These are phyloP conservation scores for Suillus spraguei DNA, from an alignment of 768 basidiomycete genomes.

Conservation along the genomic window DNA sequence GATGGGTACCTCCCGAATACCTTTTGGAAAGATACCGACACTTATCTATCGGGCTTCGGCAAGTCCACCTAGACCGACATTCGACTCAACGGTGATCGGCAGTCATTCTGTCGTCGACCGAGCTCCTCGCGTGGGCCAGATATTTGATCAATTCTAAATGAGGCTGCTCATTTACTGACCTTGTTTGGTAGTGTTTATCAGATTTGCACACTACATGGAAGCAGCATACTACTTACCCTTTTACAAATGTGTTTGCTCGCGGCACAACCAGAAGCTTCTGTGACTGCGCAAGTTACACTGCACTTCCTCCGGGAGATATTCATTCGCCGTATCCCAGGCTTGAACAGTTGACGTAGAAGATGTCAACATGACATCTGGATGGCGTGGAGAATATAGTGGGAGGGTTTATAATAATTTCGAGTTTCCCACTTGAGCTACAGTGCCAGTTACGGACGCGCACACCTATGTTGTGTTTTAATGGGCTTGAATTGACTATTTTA, in stretches of 20 bases:
- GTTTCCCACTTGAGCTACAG: conserved; percentile 51
- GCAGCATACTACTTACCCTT: conserved; percentile 19
- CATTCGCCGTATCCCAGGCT: conserved; percentile 17
- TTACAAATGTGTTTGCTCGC: conserved; percentile 35
- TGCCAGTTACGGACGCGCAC: conserved; percentile 37
- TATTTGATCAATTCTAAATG: conserved; percentile 41
- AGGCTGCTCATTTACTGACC: conserved; percentile 36
- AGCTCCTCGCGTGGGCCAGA: conserved; percentile 32
- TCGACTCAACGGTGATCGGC: conserved; percentile 39
- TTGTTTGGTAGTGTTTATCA: conserved; percentile 6
- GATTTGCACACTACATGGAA: background rate
- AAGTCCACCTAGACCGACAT: conserved; percentile 30
- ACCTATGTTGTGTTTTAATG: conserved; percentile 36
- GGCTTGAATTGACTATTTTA: background rate
- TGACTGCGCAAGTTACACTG: conserved; percentile 28
- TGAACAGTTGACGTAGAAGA: conserved; percentile 37
- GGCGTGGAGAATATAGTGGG: conserved; percentile 31
- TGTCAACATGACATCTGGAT: conserved; percentile 40
- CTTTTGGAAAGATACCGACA: conserved; percentile 3
- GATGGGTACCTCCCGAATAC: background rate
- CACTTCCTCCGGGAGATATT: conserved; percentile 36
- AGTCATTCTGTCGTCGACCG: conserved; percentile 42
- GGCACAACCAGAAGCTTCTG: conserved; percentile 39
- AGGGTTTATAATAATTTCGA: conserved; percentile 48
- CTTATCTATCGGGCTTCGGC: conserved; percentile 34